Evolutionary conservation across 1,139 yeast species (phyloP), one percentile per base, ranked within the genome.

Genomic region (Suhomyces kunorum): DNA sequence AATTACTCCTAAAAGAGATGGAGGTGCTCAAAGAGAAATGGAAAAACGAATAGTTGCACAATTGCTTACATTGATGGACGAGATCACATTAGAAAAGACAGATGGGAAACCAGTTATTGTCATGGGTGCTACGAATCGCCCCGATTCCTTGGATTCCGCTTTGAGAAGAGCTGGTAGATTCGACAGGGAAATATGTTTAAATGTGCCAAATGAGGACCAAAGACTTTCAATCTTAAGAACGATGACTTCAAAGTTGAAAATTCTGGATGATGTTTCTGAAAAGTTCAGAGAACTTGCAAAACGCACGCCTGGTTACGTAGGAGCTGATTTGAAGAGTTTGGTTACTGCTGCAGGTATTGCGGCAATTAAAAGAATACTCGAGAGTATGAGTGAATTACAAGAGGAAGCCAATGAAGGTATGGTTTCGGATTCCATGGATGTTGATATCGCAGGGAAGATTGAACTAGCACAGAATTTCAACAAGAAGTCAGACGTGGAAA

Each of bases 21-120:
- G 78, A 1, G 96, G 96, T 32, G 98, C 96, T 2, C 98, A 90
- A 61, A 74, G 98, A 50, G 98, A 94, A 66, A 92, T 92, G 98
- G 99, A 94, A 60, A 79, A 95, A 53, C 76, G 99, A 61, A 92
- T 92, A 26, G 98, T 92, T 2, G 98, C 98, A 0, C 98, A 92
- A 61, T 68, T 92, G 43, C 70, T 92, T 35, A 92, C 98, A 0
- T 83, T 95, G 27, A 90, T 92, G 88, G 98, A 90, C 61, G 97
- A 89, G 54, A 66, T 92, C 27, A 77, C 95, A 0, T 66, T 92
- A 46, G 95, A 85, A 28, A 89, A 89, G 51, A 90, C 97, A 0
- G 85, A 78, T 37, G 96, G 96, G 1, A 87, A 85, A 46, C 98
- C 98, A 0, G 97, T 92, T 4, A 62, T 72, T 22, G 76, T 73